Base-by-base conservation (phyloP, 2,329 filamentous ascomycete species). In the Colletotrichum sp. region DNA sequence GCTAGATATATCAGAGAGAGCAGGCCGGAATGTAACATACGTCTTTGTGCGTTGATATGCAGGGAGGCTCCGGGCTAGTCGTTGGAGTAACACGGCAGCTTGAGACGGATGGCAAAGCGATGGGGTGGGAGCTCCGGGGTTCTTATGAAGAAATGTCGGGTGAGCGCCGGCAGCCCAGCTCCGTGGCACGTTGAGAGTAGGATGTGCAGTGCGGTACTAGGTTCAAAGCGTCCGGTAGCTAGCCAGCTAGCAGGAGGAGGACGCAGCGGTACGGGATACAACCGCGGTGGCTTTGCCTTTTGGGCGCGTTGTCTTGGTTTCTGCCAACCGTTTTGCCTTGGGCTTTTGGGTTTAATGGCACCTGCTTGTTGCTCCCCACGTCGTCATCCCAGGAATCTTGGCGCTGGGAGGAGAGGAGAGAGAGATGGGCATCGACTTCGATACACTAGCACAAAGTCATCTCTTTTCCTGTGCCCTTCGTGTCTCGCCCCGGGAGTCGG, bases 401-500 rank as follows among this genome's bases (percentile, higher is more conserved):
- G 72, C 68, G 71, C 44, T 52, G n/a, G n/a, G 44, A 24, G 44
- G 44, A 24, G 44, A 24, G 12, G 44, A 52, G n/a, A 52, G n/a
- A 52, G 44, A 52, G 44, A 44, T 60, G 49, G 30, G 32, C 24
- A 68, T 63, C 57, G 30, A 57, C 69, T 72, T 67, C 69, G 28
- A 64, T 39, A 72, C 69, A 72, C 63, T 68, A 75, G 69, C 39
- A 39, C 69, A 64, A 72, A 72, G 73, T 76, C 44, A 72, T 72
- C 63, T 52, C 57, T 39, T 68, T 75, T 72, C 32, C 63, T 67
- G 52, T 39, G 44, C 28, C 66, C 57, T 59, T 68, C 28, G 55
- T 24, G 44, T 59, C 55, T 76, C 63, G 63, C 72, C 64, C 64
- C 57, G 69, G 64, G 39, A 68, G 57, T 44, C 69, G 32, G 55